Percentiles rank a stretch among this genome's conserved stretches.
Evolutionary conservation across 2,329 filamentous ascomycete genomes (phyloP).

Genomic region (Ophiostoma sp.): DNA sequence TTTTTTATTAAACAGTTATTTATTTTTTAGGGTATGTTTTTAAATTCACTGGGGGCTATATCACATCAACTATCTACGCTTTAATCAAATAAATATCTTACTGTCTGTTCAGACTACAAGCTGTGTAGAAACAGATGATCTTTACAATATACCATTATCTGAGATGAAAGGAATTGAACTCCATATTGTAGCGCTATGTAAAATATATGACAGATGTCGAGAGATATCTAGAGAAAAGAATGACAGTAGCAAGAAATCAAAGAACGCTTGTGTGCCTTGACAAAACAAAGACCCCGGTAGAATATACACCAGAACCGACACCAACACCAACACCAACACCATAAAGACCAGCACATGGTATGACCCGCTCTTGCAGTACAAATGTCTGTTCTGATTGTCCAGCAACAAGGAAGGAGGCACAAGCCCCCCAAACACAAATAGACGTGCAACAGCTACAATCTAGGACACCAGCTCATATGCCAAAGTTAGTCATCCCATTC

Average conservation of each 20-base stretch:
- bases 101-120: not conserved
- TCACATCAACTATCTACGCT: too few species aligned
- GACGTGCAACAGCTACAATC: not conserved
- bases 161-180: not conserved
- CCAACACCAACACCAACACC: not conserved
- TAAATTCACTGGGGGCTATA: not conserved
- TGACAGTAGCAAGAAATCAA: not conserved
- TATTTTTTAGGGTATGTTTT: not conserved
- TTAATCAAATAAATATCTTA: not conserved
- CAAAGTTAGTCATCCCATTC: slow-evolving; percentile 27
- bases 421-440: not conserved
- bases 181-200: not conserved
- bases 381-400: slow-evolving; percentile 5
- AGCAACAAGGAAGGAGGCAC: slow-evolving; percentile 1
- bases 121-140: not conserved
- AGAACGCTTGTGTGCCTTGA: not conserved
- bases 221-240: not conserved
- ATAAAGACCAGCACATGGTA: not conserved
- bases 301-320: not conserved
- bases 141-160: not conserved
- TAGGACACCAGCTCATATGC: not conserved
- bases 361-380: not conserved
- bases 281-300: not conserved
- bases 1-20: not conserved
- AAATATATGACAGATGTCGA: not conserved